Base-by-base conservation (phyloP, 78 protist species). In the Dictyostelium discoideum region DNA sequence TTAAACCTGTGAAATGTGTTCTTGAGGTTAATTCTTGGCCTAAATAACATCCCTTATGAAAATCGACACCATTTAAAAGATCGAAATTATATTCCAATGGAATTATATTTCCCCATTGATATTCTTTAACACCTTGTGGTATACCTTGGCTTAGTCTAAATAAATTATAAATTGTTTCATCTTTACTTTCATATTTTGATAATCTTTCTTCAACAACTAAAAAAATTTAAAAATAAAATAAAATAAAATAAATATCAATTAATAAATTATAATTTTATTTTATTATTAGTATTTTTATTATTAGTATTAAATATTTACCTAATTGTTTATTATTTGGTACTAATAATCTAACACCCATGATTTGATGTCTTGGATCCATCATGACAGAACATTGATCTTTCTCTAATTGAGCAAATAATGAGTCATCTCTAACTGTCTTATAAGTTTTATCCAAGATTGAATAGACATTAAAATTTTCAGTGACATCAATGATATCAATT, bases 1-100 rank as follows among this genome's bases (percentile, higher is more conserved):
- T 60, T 54, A 96, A 84, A 26, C 97, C 97, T 11, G 87, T 85
- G 79, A 50, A 84, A 44, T 97, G 97, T 5, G 98, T 96, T 69
- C 98, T 83, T 1, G 95, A 86, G 5, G 96, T 96, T 10, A 96
- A 89, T 39, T 97, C 98, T 46, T 97, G 98, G 16, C 98, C 98
- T 29, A 97, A 60, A 92, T 97, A 97, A 83, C 98, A 97, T n/a
- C 98, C 98, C 67, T 97, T 97, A 54, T 77, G 73, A 44, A 96
- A 97, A 32, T 86, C 77, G 20, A 97, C 92, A 63, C 96, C 98
- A 85, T 72, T 50, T 73, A 96, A 88, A 6, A 89, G 32, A 54
- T 97, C 98, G 16, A 97, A 84, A 63, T 96, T 96, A 42, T 83
- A 67, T 54, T 97, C 98, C 44, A 96, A 73, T 54, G 98, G 98